phyloP scores from a whole-genome alignment of 2,329 filamentous ascomycete species.

The Fusarium lateritium region DNA sequence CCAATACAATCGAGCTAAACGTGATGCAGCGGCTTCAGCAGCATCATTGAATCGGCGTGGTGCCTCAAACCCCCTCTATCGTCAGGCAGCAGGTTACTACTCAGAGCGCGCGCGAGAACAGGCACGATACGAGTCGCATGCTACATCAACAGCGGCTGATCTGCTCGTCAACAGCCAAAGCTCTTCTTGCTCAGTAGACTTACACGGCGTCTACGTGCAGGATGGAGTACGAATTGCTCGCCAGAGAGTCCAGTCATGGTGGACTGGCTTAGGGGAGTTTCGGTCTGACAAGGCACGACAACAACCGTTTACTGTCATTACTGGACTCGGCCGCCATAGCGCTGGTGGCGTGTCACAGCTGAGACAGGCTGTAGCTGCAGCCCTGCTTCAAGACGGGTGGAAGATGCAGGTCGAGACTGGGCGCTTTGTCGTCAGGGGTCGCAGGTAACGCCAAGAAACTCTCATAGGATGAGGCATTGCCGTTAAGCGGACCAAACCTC shows the following conservation, averaged over 20 bases:
- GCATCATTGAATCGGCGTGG: constrained; percentile 61
- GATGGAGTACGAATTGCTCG: constrained; percentile 86
- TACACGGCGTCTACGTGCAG: constrained; percentile 86
- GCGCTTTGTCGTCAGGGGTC: constrained; percentile 77
- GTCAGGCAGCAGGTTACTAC: constrained; percentile 83
- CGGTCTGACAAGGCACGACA: constrained; percentile 65
- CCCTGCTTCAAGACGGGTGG: constrained; percentile 86
- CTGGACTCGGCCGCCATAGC: constrained; percentile 85
- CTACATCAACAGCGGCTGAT: constrained; percentile 78
- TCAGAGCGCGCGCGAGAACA: constrained; percentile 78
- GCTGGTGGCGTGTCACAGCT: constrained; percentile 81
- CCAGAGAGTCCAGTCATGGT: constrained; percentile 80
- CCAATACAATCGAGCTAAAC: constrained; percentile 50
- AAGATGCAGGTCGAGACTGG: constrained; percentile 81
- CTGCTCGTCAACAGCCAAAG: constrained; percentile 78
- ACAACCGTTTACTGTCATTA: constrained; percentile 79
- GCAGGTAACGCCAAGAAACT: constrained; percentile 48
- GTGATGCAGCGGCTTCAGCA: constrained; percentile 56
- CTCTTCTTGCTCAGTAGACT: constrained; percentile 72
- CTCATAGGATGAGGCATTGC: no score
- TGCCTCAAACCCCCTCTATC: constrained; percentile 80
- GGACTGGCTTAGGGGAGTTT: constrained; percentile 78
- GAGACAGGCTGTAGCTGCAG: constrained; percentile 83
- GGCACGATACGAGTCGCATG: constrained; percentile 68
- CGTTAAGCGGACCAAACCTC: background rate